Evolutionary conservation across 2,329 filamentous ascomycete genomes (phyloP), one percentile per base, ranked within the genome.

Genomic region (Calonectria pauciramosa): DNA sequence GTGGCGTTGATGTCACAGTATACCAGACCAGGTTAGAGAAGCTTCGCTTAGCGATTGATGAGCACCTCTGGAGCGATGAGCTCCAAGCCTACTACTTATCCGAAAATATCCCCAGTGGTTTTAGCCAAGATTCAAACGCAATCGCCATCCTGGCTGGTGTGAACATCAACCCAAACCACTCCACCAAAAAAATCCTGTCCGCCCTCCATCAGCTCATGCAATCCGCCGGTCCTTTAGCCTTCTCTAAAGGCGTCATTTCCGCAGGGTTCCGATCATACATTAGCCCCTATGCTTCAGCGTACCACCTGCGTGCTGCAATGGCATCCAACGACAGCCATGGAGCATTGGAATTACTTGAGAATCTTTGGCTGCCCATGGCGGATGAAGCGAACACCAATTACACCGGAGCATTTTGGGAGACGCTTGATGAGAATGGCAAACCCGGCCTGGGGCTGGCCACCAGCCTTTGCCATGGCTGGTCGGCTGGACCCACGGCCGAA

Each of bases 401-500:
- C 64, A 83, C 82, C 0, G 79, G 78, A 26, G 75, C 69, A 9
- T 83, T 84, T 76, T 84, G 82, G 82, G 82, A 84, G 73, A 81
- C 80, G 0, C 68, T 83, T 13, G 65, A 78, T 30, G 36, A 68
- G 4, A 71, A 75, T 11, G 83, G 82, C 1, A 68, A 44, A 8
- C 82, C 82, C 1, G 82, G 79, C 1, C 75, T 84, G 3, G 82
- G 81, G 0, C 4, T 75, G 10, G 28, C 38, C 1, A 85, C 84
- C 2, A 82, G 81, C 23, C 71, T 85, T 0, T 85, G 84, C 47
- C 83, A 85, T 64, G 83, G 80, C 1, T 85, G 83, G 84, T 76
- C 79, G 1, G 78, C 83, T 0, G 83, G 81, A 1, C 83, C 83
- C 0, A 84, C 54, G 2, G 82, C 82, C 44, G 82, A 85, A 44